A percentile compares a stretch with the other conserved stretches of the same genome.
Conservation (phyloP, 2,329 filamentous ascomycete species). For the Talaromyces sp. region DNA sequence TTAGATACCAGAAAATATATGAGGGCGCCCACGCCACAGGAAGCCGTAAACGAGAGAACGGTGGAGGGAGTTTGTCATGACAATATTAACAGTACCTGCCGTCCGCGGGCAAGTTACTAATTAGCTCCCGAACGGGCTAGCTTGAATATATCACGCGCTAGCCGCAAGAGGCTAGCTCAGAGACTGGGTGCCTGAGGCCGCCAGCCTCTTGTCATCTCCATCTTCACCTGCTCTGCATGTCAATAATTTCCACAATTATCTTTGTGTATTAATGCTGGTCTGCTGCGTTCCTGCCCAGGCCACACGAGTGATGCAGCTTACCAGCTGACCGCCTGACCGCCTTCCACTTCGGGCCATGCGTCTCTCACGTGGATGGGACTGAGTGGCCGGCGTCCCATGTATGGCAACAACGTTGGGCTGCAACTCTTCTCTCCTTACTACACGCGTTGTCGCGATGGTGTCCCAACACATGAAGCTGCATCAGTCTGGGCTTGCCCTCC, state of each 20-base stretch:
- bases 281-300: conserved; percentile 3
- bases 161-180: not conserved
- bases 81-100: no score
- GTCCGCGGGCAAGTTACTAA: not conserved
- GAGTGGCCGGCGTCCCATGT: conserved; percentile 4
- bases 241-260: no score
- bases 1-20: not conserved
- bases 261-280: no score
- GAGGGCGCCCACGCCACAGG: not conserved
- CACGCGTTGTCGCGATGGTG: not conserved
- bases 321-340: not conserved
- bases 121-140: not conserved
- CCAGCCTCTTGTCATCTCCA: not conserved
- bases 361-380: not conserved
- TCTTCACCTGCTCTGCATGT: no score
- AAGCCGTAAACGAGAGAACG: not conserved
- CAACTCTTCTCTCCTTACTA: conserved; percentile 5
- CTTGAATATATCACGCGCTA: not conserved
- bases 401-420: conserved; percentile 13
- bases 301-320: not conserved
- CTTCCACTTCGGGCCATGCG: not conserved
- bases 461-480: not conserved
- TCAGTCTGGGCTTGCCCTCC: not conserved
- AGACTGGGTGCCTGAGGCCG: not conserved
- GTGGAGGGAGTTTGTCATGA: not conserved